phyloP scores from a whole-genome alignment of 352 stramenopile genomes.

The Thalassiosira pacifica region DNA sequence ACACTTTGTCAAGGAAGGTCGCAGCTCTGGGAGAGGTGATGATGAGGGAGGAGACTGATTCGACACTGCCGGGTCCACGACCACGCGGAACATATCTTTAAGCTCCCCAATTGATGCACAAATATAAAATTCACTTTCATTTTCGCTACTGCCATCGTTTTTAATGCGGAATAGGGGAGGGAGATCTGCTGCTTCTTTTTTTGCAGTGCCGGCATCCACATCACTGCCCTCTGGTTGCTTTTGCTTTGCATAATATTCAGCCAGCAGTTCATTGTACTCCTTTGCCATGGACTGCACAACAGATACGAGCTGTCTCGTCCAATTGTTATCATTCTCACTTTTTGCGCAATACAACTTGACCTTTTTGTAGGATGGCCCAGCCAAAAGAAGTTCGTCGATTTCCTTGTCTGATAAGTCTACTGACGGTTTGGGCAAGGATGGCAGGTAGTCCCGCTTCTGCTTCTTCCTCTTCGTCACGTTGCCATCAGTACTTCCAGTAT shows the following conservation, averaged over 20 bases:
- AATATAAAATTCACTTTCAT: conserved; percentile 69
- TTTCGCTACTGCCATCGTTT: conserved; percentile 2
- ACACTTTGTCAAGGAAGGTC: conserved; percentile 80
- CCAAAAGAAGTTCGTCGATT: conserved; percentile 62
- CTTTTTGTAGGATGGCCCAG: conserved; percentile 38
- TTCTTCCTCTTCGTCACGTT: neutral
- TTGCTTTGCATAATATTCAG: conserved; percentile 23
- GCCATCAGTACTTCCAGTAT: too few relatives aligned
- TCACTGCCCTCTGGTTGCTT: neutral
- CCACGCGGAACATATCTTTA: conserved; percentile 68
- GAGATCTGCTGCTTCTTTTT: conserved; percentile 18
- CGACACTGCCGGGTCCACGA: conserved; percentile 56
- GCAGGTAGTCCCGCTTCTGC: conserved; percentile 20
- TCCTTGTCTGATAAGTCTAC: conserved; percentile 31
- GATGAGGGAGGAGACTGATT: conserved; percentile 1
- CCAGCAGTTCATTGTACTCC: conserved; percentile 49
- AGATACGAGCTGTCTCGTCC: too few relatives aligned
- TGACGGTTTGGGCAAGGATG: conserved; percentile 34
- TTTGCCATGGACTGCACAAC: conserved; percentile 41
- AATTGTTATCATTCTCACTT: conserved; percentile 31
- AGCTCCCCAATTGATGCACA: conserved; percentile 70
- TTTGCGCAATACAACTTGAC: conserved; percentile 28
- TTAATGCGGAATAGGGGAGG: conserved; percentile 71
- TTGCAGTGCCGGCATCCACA: neutral
- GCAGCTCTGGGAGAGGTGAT: conserved; percentile 56